A percentile compares a stretch with the other conserved stretches of the same genome.
These are phyloP conservation scores for Penicillium sp. DNA, from an alignment of 2,329 filamentous ascomycete genomes.

Conservation along the genomic window DNA sequence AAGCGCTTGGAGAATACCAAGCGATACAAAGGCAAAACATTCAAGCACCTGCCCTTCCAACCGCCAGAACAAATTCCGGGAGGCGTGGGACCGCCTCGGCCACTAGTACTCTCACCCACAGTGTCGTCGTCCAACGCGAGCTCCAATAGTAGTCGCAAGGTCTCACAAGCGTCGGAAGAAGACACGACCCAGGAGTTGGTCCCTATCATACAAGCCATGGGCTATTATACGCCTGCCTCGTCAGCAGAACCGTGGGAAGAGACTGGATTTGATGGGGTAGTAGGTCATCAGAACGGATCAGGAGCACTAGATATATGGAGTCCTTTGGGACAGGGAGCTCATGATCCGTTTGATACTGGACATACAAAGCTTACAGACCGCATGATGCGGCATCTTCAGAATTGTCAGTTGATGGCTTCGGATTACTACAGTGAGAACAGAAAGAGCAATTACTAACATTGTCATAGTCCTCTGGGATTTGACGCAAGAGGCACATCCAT, in stretches of 20 bases:
- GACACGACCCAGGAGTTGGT: constrained; percentile 15
- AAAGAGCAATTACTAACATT: background rate
- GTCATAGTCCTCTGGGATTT: constrained; percentile 37
- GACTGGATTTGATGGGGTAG: constrained; percentile 12
- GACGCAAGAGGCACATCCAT: constrained; percentile 37
- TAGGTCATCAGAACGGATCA: constrained; percentile 8
- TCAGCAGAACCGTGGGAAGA: constrained; percentile 14
- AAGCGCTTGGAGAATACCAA: constrained; percentile 42
- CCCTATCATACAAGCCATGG: constrained; percentile 5
- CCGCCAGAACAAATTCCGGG: constrained; percentile 27
- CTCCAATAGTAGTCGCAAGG: constrained; percentile 10
- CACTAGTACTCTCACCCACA: background rate
- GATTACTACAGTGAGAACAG: background rate
- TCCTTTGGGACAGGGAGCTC: constrained; percentile 33
- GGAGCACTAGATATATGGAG: constrained; percentile 22
- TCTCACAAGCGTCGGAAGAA: constrained; percentile 8
- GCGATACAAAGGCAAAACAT: constrained; percentile 40
- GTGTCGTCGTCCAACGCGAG: constrained; percentile 1
- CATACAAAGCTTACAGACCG: constrained; percentile 39
- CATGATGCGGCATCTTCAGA: constrained; percentile 39
- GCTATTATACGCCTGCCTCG: constrained; percentile 7
- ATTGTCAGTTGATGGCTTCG: constrained; percentile 28
- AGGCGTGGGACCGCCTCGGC: constrained; percentile 6
- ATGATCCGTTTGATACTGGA: constrained; percentile 37
- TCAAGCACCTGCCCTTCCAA: constrained; percentile 39